Evolutionary conservation across 2,329 filamentous ascomycete genomes (phyloP).

Genomic region (Ceratocystis diversiconidia): DNA sequence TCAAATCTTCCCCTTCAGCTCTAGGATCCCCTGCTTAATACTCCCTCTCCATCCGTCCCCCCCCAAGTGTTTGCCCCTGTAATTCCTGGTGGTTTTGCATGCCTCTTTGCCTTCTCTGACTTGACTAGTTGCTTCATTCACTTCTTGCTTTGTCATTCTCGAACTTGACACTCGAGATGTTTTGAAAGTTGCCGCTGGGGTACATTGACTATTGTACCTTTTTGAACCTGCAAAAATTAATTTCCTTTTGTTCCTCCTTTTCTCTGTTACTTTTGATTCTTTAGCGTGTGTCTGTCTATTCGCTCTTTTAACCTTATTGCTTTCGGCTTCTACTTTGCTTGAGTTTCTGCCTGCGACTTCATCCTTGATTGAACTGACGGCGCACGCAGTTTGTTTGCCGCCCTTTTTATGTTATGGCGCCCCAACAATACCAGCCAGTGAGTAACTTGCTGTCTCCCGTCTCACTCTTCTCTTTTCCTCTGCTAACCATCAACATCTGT

Average conservation of each 20-base stretch:
- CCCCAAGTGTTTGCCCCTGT: not conserved
- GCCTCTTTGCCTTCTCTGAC: not conserved
- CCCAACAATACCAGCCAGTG: slow-evolving; percentile 17
- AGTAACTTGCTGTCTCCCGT: not conserved
- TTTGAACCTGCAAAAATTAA: not conserved
- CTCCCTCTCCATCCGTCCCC: not conserved
- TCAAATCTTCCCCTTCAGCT: not conserved
- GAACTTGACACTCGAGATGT: not conserved
- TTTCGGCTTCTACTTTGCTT: no score
- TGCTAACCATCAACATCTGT: slow-evolving; percentile 3
- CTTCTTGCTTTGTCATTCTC: not conserved
- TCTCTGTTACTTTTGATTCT: slow-evolving; percentile 4
- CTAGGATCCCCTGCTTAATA: not conserved
- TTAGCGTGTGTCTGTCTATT: not conserved
- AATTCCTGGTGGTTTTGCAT: not conserved
- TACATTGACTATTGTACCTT: not conserved
- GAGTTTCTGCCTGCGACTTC: no score
- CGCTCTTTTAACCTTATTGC: no score
- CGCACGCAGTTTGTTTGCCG: no score
- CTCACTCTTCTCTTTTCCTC: not conserved
- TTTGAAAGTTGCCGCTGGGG: not conserved
- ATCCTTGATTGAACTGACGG: not conserved
- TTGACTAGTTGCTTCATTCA: not conserved
- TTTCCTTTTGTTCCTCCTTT: not conserved
- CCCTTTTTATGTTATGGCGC: slow-evolving; percentile 4